Evolutionary conservation across 2,329 filamentous ascomycete genomes (phyloP), one percentile per base, ranked within the genome.

Genomic region (Monilinia laxa): DNA sequence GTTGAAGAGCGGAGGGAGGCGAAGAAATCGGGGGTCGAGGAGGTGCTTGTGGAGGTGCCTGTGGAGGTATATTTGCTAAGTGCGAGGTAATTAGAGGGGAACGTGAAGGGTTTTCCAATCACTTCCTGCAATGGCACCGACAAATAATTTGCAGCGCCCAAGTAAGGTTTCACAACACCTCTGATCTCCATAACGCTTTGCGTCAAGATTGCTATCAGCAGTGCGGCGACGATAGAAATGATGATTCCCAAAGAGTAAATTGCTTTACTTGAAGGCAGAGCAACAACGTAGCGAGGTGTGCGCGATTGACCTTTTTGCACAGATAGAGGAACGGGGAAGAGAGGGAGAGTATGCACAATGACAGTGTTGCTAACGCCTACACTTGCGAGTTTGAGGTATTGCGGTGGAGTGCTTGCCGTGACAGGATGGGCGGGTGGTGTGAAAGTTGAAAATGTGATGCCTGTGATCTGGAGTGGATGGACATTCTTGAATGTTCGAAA

Each of bases 381-480:
- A 64, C 75, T 77, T 23, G 76, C 76, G 23, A 78, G 67, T 56
- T 76, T 76, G 20, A 78, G 64, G 35, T 70, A 63, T 62, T 75
- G 75, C 3, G 71, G 72, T 28, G 70, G 72, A 25, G 75, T 75
- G 53, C 67, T 68, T 49, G 73, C 72, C 25, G 72, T 74, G n/a
- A 75, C 59, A 20, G 73, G 70, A 38, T 71, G 63, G 5, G 69
- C 40, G 53, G 74, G 74, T 53, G 74, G 72, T 6, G 67, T 71
- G 64, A 75, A 75, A 65, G 79, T 79, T 4, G 85, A 87, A 74
- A 89, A 86, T 12, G 82, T 79, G 16, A 89, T 74, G 55, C 82
- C 81, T 3, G 87, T 88, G 71, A 89, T 87, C 70, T 84, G 83
- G 51, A 81, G 79, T 3, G 81, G 80, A 73, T 89, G 86, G 16